Percentiles rank a stretch among this genome's conserved stretches.
Evolutionary conservation across 1,139 yeast species (phyloP).

Genomic region (Magnusiomyces tetraspermus): DNA sequence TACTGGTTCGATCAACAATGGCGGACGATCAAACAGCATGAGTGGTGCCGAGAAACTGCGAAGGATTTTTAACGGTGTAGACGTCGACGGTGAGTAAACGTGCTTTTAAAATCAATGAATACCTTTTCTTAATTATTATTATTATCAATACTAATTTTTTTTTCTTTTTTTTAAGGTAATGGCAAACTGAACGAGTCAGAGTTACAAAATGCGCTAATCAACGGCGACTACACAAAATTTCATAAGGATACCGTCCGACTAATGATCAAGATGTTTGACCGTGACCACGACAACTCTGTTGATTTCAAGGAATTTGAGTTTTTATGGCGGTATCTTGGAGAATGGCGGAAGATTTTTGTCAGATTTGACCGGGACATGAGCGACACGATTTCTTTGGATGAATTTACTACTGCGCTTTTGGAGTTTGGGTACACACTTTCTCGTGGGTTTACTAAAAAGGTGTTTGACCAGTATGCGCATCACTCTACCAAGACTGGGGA

Average conservation of each 20-base stretch:
- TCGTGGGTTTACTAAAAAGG: conserved; percentile 50
- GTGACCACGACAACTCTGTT: conserved; percentile 40
- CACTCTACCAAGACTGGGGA: conserved; percentile 35
- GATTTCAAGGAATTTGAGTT: conserved; percentile 63
- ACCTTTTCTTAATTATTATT: background rate
- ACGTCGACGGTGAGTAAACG: conserved; percentile 18
- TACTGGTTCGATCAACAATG: background rate
- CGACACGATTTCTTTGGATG: conserved; percentile 57
- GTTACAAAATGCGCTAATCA: conserved; percentile 51
- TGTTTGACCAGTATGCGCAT: conserved; percentile 52
- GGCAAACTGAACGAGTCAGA: conserved; percentile 54
- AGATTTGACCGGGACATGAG: conserved; percentile 54
- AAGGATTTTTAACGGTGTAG: conserved; percentile 25
- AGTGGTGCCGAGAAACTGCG: conserved; percentile 18
- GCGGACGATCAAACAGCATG: background rate
- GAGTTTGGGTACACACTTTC: conserved; percentile 64
- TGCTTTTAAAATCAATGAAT: background rate
- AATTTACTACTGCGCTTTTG: conserved; percentile 55
- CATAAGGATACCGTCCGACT: conserved; percentile 52
- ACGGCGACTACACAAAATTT: conserved; percentile 53
- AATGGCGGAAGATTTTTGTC: conserved; percentile 58
- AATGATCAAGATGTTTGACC: conserved; percentile 58
- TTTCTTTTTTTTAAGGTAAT: conserved; percentile 22
- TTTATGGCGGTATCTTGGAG: conserved; percentile 63
- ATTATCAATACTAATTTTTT: no score